phyloP scores from a whole-genome alignment of 2,329 filamentous ascomycete genomes.

The Fusarium sp. region DNA sequence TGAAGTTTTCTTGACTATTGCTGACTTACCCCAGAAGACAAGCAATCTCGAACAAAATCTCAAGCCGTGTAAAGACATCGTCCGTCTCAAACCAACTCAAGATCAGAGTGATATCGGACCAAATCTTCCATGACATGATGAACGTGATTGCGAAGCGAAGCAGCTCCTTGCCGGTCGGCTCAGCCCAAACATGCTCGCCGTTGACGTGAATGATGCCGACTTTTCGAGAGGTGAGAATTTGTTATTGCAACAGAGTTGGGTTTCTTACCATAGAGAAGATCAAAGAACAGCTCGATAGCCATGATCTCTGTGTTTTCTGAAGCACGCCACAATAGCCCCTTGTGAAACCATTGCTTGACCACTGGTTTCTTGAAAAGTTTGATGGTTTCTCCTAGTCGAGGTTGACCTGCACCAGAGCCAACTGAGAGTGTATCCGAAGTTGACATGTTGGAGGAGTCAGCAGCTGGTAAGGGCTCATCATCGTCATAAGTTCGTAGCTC shows the following conservation, averaged over 20 bases:
- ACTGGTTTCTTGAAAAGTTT: constrained; percentile 68
- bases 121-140: constrained; percentile 71
- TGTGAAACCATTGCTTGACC: constrained; percentile 73
- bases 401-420: constrained; percentile 24
- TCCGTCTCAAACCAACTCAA: constrained; percentile 71
- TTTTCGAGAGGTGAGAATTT: constrained; percentile 8
- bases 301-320: constrained; percentile 67
- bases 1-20: background rate
- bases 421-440: constrained; percentile 41
- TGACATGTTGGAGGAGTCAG: constrained; percentile 32
- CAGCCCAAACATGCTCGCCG: constrained; percentile 67
- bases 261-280: constrained; percentile 62
- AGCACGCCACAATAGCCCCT: constrained; percentile 70
- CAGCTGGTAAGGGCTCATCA: constrained; percentile 21
- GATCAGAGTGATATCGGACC: constrained; percentile 66
- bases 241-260: background rate
- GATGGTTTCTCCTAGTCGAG: constrained; percentile 54
- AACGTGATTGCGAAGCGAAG: constrained; percentile 69
- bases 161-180: constrained; percentile 63
- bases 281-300: constrained; percentile 71
- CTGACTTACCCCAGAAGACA: constrained; percentile 63
- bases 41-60: constrained; percentile 68
- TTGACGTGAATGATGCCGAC: constrained; percentile 72
- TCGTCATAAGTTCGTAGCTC: constrained; percentile 60
- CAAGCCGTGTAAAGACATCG: constrained; percentile 66